phyloP scores from a whole-genome alignment of 1,284 basidiomycete genomes.

The Phaffia rhodozyma region DNA sequence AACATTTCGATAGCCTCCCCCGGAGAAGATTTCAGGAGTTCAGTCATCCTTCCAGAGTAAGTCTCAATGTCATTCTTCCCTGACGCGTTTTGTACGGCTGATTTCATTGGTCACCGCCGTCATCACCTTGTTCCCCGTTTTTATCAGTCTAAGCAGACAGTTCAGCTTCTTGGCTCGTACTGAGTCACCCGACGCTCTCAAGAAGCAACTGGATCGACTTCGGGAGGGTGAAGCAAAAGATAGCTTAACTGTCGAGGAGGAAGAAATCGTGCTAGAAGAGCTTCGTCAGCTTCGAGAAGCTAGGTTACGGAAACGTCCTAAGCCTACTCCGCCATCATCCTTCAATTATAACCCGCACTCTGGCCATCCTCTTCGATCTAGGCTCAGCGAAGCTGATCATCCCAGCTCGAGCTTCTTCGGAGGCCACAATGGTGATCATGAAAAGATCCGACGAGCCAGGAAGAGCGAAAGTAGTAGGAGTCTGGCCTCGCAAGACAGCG shows the following conservation, averaged over 20 bases:
- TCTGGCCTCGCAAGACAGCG: background rate
- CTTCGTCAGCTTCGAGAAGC: slow-evolving; percentile 7
- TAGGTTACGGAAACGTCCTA: background rate
- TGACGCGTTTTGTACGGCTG: background rate
- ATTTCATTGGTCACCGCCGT: background rate
- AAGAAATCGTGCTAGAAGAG: slow-evolving; percentile 13
- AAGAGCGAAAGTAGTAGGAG: slow-evolving; percentile 6
- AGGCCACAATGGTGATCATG: background rate
- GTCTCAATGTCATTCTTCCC: background rate
- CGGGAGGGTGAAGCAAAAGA: background rate
- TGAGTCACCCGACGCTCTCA: background rate
- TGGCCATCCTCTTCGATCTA: too few species aligned
- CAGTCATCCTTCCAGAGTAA: slow-evolving; percentile 15
- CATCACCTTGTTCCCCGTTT: background rate
- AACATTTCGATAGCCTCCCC: background rate
- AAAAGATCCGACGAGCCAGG: slow-evolving; percentile 4
- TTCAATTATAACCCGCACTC: background rate
- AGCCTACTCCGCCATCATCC: background rate
- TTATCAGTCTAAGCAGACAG: slow-evolving; percentile 5
- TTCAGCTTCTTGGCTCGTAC: slow-evolving; percentile 14
- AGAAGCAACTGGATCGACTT: slow-evolving; percentile 8
- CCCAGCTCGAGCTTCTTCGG: slow-evolving; percentile 10
- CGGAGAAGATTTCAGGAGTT: slow-evolving; percentile 1
- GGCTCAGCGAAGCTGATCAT: background rate
- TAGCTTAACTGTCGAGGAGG: slow-evolving; percentile 8